Evolutionary conservation across 768 basidiomycete species (phyloP).

Genomic region (Boletus subcaerulescens): DNA sequence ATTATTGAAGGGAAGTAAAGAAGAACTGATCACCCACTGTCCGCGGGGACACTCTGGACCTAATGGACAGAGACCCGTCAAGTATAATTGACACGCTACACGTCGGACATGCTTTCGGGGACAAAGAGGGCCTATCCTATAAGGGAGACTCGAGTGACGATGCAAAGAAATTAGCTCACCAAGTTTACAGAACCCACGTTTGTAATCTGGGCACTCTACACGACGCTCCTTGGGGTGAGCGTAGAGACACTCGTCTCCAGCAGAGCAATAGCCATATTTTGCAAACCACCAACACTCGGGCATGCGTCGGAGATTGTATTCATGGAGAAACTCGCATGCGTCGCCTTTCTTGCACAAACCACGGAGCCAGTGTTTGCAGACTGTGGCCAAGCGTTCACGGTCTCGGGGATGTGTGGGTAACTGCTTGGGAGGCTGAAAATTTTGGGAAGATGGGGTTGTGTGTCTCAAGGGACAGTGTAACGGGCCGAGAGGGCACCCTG

Average conservation of each 20-base stretch:
- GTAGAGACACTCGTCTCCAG: constrained; percentile 96
- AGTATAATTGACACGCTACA: constrained; percentile 85
- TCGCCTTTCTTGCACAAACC: constrained; percentile 98
- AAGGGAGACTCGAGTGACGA: constrained; percentile 6
- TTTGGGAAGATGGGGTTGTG: constrained; percentile 80
- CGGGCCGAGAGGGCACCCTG: constrained; percentile 90
- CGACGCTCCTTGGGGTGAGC: constrained; percentile 90
- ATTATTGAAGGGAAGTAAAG: constrained; percentile 7
- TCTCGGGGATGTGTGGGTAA: constrained; percentile 81
- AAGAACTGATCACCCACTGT: constrained; percentile 59
- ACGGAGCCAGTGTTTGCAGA: constrained; percentile 98
- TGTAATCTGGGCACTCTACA: constrained; percentile 94
- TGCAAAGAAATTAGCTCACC: constrained; percentile 47
- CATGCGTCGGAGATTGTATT: constrained; percentile 97
- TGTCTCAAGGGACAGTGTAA: constrained; percentile 90
- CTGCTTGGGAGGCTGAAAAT: constrained; percentile 87
- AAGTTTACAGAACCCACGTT: constrained; percentile 91
- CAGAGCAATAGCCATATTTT: constrained; percentile 95
- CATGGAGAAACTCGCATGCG: constrained; percentile 97
- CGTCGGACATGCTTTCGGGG: constrained; percentile 91
- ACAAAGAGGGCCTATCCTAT: constrained; percentile 69
- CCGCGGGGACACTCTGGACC: constrained; percentile 85
- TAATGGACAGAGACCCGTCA: constrained; percentile 90
- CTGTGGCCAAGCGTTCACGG: constrained; percentile 80
- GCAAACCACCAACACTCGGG: constrained; percentile 99